Conservation (phyloP, 148 eudicot species). For the Polygonum aviculare region DNA sequence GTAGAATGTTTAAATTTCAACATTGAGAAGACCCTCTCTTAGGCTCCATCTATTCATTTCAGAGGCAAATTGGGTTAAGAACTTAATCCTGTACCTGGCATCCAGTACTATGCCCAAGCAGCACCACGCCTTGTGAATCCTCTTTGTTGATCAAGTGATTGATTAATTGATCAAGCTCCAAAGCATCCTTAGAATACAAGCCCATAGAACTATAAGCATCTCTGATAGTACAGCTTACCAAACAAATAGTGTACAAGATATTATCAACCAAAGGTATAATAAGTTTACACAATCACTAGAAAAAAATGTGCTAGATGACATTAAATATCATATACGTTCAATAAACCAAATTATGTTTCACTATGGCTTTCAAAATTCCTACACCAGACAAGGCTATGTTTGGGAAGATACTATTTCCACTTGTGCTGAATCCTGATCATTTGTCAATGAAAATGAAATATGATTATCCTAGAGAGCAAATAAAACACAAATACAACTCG, state of each 20-base stretch:
- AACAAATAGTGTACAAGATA: neutral
- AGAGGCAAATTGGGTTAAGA: neutral
- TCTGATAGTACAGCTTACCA: neutral
- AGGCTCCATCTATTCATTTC: neutral
- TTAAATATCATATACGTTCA: neutral
- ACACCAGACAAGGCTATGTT: neutral
- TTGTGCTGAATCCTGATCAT: neutral
- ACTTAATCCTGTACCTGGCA: conserved; percentile 52
- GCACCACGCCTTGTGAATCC: conserved; percentile 87
- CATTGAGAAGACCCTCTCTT: neutral
- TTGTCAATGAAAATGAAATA: neutral
- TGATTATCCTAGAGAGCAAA: neutral
- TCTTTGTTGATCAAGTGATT: conserved; percentile 87
- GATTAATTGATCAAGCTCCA: conserved; percentile 86
- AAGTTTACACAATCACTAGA: neutral
- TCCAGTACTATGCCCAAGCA: conserved; percentile 98
- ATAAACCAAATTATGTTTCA: neutral
- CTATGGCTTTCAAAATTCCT: neutral
- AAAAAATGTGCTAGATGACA: neutral
- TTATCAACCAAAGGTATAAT: neutral
- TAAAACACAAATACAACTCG: neutral
- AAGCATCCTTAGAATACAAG: conserved; percentile 52
- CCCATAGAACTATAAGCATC: conserved; percentile 2
- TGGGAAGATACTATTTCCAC: neutral
- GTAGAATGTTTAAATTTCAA: neutral